Evolutionary conservation across 768 basidiomycete species (phyloP).

Genomic region (Cystobasidium onofrii): DNA sequence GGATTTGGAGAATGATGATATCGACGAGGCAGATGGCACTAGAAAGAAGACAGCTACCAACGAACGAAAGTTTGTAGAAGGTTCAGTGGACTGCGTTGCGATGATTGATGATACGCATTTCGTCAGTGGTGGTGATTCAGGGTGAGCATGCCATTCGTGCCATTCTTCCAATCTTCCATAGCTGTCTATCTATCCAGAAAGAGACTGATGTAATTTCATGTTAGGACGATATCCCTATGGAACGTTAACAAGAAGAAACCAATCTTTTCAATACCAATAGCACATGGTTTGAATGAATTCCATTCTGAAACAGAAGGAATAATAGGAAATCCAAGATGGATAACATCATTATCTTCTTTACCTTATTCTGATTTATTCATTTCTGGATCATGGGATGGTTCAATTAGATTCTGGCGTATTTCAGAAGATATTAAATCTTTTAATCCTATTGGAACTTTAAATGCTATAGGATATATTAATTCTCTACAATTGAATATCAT

Average conservation of each 20-base stretch:
- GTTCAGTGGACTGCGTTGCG: constrained; percentile 79
- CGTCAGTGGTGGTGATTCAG: constrained; percentile 89
- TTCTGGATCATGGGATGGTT: constrained; percentile 93
- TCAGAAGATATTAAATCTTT: constrained; percentile 72
- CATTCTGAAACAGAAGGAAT: constrained; percentile 65
- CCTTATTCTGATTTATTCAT: constrained; percentile 85
- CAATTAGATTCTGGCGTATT: constrained; percentile 82
- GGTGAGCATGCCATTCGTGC: too few relatives aligned
- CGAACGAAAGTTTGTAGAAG: constrained; percentile 61
- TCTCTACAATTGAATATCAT: constrained; percentile 65
- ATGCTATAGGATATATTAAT: constrained; percentile 72
- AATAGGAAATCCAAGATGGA: constrained; percentile 76
- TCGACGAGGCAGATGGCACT: constrained; percentile 46
- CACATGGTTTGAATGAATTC: constrained; percentile 73
- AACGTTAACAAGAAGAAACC: constrained; percentile 89
- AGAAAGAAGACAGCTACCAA: constrained; percentile 45
- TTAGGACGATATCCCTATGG: constrained; percentile 89
- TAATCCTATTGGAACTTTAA: constrained; percentile 43
- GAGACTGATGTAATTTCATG: background rate
- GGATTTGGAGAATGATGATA: constrained; percentile 46
- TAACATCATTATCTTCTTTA: constrained; percentile 71
- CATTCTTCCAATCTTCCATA: background rate
- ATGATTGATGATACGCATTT: constrained; percentile 95
- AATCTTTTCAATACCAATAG: constrained; percentile 70
- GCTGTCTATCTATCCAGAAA: background rate